A percentile compares a stretch with the other conserved stretches of the same genome.
Evolutionary conservation across 2,329 filamentous ascomycete genomes (phyloP).

Genomic region (Hymenoscyphus albidus): DNA sequence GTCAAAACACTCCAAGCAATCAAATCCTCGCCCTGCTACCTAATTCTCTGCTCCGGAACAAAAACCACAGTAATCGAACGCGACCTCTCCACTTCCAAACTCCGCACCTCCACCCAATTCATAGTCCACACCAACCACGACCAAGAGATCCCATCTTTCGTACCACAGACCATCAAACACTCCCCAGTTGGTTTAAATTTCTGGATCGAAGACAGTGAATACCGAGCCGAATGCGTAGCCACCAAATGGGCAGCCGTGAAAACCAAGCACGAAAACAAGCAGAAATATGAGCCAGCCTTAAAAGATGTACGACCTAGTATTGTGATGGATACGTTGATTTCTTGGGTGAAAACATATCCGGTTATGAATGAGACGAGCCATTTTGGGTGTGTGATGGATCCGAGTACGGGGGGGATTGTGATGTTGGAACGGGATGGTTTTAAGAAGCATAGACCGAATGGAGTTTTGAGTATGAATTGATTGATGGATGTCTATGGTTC

Average conservation of each 20-base stretch:
- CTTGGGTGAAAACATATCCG: constrained; percentile 49
- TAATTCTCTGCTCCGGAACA: constrained; percentile 50
- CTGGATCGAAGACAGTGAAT: constrained; percentile 33
- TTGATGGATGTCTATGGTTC: background rate
- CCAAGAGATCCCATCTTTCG: background rate
- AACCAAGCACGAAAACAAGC: constrained; percentile 20
- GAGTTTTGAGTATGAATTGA: background rate
- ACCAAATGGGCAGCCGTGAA: constrained; percentile 38
- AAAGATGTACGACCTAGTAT: constrained; percentile 27
- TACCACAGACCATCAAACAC: background rate
- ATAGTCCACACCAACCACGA: constrained; percentile 12
- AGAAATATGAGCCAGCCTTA: constrained; percentile 1
- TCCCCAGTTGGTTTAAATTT: background rate
- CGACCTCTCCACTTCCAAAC: constrained; percentile 44
- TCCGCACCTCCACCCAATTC: constrained; percentile 22
- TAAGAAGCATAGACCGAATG: background rate
- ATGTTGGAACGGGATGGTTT: constrained; percentile 38
- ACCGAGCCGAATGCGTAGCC: constrained; percentile 37
- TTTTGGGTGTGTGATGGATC: constrained; percentile 56
- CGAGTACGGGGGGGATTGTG: constrained; percentile 43
- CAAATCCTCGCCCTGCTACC: constrained; percentile 52
- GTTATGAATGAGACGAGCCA: constrained; percentile 56
- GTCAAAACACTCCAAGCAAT: constrained; percentile 34
- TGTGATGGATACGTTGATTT: constrained; percentile 36
- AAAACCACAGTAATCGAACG: constrained; percentile 52